Conservation (phyloP, 2,329 filamentous ascomycete species). For the Epichloe sibirici region DNA sequence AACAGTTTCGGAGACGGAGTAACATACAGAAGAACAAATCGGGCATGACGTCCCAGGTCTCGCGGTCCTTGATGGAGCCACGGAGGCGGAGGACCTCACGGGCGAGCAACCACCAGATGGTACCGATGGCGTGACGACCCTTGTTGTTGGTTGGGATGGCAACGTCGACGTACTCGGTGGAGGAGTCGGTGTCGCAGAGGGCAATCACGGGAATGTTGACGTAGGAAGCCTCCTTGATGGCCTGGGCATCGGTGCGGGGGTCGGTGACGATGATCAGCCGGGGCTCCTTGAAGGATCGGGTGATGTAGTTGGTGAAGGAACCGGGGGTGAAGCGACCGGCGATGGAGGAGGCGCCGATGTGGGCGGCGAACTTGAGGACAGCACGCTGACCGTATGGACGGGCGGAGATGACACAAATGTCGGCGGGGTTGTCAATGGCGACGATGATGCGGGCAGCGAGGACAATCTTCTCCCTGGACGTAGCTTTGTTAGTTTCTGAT, state of each 20-base stretch:
- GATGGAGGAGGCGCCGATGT: conserved; percentile 96
- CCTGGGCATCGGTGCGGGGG: conserved; percentile 98
- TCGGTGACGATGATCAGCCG: conserved; percentile 99
- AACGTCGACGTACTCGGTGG: conserved; percentile 98
- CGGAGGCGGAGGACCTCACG: conserved; percentile 99
- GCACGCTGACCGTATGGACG: conserved; percentile 99
- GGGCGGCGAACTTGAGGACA: conserved; percentile 97
- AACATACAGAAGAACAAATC: conserved; percentile 95
- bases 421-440: conserved; percentile 97
- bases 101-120: conserved; percentile 98
- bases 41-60: conserved; percentile 98
- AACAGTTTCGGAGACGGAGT: too few relatives aligned
- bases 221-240: conserved; percentile 99
- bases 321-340: conserved; percentile 99
- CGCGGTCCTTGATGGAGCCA: conserved; percentile 89
- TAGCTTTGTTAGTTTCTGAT: conserved; percentile 4
- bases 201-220: conserved; percentile 99
- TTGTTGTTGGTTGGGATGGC: conserved; percentile 99
- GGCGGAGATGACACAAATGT: conserved; percentile 98
- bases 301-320: conserved; percentile 99
- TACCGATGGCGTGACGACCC: conserved; percentile 97
- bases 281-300: conserved; percentile 99
- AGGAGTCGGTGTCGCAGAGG: conserved; percentile 97
- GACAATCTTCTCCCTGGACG: conserved; percentile 92
- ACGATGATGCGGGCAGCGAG: conserved; percentile 97